phyloP scores from a whole-genome alignment of 441 rosid species.

The Biscutella auriculata region DNA sequence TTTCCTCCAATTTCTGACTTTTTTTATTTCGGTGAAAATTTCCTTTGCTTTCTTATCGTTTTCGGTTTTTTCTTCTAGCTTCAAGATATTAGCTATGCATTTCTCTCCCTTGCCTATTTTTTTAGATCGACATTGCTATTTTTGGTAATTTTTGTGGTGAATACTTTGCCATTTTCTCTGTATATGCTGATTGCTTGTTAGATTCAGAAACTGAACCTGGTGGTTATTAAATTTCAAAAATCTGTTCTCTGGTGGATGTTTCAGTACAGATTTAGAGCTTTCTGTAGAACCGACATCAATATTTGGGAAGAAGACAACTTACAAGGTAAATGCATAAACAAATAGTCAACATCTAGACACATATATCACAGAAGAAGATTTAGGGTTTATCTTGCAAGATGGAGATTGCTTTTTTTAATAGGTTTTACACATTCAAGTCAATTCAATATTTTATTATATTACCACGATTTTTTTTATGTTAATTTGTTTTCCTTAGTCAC shows the following conservation, averaged over 20 bases:
- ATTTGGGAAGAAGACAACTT: constrained; percentile 5
- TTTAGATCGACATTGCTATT: constrained; percentile 1
- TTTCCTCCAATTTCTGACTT: no score
- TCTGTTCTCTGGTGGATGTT: constrained; percentile 13
- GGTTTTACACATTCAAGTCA: not conserved
- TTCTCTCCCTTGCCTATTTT: no score
- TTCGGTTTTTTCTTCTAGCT: constrained; percentile 9
- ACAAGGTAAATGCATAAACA: not conserved
- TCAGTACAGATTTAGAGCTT: constrained; percentile 13
- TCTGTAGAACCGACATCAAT: not conserved
- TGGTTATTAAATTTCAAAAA: not conserved
- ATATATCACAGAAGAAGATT: not conserved
- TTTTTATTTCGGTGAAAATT: not conserved
- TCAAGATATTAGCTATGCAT: no score
- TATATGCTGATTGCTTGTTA: constrained; percentile 15
- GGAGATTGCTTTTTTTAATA: not conserved
- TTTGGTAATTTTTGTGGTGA: not conserved
- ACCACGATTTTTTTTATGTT: not conserved
- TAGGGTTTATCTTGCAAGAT: constrained; percentile 16
- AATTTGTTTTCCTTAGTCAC: constrained; percentile 11
- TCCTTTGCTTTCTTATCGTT: not conserved
- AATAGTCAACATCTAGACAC: no score
- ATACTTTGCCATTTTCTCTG: not conserved
- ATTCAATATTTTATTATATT: not conserved
- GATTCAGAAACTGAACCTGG: not conserved